Conservation (phyloP, 1,284 basidiomycete genomes). For the Boletus sp. region DNA sequence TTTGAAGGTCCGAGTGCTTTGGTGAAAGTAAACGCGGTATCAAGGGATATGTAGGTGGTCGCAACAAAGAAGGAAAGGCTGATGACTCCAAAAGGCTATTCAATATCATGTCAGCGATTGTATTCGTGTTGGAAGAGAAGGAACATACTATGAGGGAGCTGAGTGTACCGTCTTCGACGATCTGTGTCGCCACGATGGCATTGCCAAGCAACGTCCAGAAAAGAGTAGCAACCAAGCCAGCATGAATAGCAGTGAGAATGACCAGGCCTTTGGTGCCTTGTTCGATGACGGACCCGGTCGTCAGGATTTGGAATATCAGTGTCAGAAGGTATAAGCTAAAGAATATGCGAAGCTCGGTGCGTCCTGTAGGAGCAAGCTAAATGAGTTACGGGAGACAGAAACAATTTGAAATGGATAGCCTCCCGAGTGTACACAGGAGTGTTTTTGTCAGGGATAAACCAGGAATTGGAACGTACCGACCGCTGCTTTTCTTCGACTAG, state of each 20-base stretch:
- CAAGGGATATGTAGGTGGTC: slow-evolving; percentile 76
- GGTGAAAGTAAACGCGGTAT: slow-evolving; percentile 66
- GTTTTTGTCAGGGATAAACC: not conserved
- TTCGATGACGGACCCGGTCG: slow-evolving; percentile 69
- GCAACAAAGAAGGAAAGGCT: slow-evolving; percentile 60
- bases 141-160: slow-evolving; percentile 61
- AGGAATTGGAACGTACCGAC: slow-evolving; percentile 26
- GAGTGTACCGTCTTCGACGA: slow-evolving; percentile 79
- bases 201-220: slow-evolving; percentile 80
- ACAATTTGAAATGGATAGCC: not conserved
- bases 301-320: slow-evolving; percentile 72
- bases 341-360: slow-evolving; percentile 64
- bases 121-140: not conserved
- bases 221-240: slow-evolving; percentile 62
- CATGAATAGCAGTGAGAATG: slow-evolving; percentile 71
- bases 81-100: slow-evolving; percentile 62
- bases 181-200: slow-evolving; percentile 74
- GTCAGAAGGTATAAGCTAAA: slow-evolving; percentile 66
- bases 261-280: slow-evolving; percentile 71
- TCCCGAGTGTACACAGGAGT: not conserved
- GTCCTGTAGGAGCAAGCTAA: slow-evolving; percentile 40
- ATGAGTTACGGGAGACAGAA: slow-evolving; percentile 9
- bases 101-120: slow-evolving; percentile 5
- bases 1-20: slow-evolving; percentile 54
- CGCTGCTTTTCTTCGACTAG: slow-evolving; percentile 46